These are phyloP conservation scores for Pseudopediastrum boryanum DNA, from an alignment of 139 green algal species.

Conservation along the genomic window DNA sequence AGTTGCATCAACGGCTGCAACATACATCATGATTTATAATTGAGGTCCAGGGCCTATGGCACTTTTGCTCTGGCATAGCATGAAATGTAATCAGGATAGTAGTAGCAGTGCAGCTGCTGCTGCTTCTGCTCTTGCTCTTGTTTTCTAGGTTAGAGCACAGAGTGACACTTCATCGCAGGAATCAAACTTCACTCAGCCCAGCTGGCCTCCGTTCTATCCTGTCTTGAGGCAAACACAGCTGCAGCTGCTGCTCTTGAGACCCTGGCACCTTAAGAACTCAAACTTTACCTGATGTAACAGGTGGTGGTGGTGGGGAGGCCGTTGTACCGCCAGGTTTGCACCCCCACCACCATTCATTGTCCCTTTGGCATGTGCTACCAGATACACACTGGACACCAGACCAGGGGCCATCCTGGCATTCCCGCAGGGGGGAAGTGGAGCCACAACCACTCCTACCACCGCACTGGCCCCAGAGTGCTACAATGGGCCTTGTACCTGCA, in stretches of 20 bases:
- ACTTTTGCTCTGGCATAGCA: no score
- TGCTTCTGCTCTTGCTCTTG: no score
- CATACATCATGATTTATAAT: no score
- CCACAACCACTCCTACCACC: background rate
- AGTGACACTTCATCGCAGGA: no score
- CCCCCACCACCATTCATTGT: constrained; percentile 8
- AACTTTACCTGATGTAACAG: background rate
- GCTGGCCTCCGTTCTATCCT: no score
- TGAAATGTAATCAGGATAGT: no score
- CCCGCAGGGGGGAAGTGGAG: background rate
- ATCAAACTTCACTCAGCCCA: no score
- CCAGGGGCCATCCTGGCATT: background rate
- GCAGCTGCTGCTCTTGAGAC: background rate
- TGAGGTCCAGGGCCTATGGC: no score
- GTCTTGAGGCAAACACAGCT: background rate
- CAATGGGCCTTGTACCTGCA: background rate
- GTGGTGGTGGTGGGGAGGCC: background rate
- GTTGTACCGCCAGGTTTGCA: background rate
- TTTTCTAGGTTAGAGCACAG: no score
- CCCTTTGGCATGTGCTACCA: background rate
- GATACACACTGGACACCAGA: background rate
- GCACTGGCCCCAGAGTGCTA: background rate
- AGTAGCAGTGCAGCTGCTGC: no score
- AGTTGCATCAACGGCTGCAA: no score
- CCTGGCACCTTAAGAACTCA: background rate